Evolutionary conservation across 768 basidiomycete species (phyloP).

Genomic region (Boletales sp.): DNA sequence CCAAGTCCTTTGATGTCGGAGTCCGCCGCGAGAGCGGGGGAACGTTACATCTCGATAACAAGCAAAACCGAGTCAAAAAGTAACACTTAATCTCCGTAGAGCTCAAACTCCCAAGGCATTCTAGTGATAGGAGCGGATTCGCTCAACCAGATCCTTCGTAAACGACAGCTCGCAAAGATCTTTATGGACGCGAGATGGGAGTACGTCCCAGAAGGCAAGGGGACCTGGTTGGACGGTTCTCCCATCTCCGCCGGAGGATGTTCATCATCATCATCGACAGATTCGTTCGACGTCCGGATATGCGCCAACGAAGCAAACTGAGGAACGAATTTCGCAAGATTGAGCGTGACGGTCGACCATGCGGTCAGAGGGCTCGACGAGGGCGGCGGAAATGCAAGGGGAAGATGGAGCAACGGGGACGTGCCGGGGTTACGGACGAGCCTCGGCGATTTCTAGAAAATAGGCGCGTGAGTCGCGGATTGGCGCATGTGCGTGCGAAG

Average conservation of each 20-base stretch:
- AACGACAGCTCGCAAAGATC: constrained; percentile 73
- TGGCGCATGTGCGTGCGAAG: neutral
- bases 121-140: constrained; percentile 49
- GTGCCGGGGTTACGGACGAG: constrained; percentile 38
- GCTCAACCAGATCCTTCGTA: constrained; percentile 75
- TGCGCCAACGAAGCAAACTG: constrained; percentile 55
- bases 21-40: constrained; percentile 14
- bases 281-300: constrained; percentile 18
- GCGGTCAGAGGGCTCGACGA: constrained; percentile 59
- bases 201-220: constrained; percentile 51
- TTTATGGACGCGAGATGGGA: constrained; percentile 70
- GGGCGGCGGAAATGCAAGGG: constrained; percentile 56
- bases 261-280: constrained; percentile 7
- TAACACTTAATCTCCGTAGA: constrained; percentile 45
- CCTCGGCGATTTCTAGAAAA: constrained; percentile 49
- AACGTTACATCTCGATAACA: constrained; percentile 16
- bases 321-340: constrained; percentile 56
- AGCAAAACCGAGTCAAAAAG: constrained; percentile 9
- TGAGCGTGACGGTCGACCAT: constrained; percentile 64
- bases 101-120: constrained; percentile 73
- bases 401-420: constrained; percentile 67
- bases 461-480: constrained; percentile 7
- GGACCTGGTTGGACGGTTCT: constrained; percentile 14
- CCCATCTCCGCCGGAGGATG: constrained; percentile 21
- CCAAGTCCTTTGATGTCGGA: constrained; percentile 13